Percentiles rank a stretch among this genome's conserved stretches.
These are phyloP conservation scores for Petunia secreta DNA, from an alignment of 257 asterid species.

Conservation along the genomic window DNA sequence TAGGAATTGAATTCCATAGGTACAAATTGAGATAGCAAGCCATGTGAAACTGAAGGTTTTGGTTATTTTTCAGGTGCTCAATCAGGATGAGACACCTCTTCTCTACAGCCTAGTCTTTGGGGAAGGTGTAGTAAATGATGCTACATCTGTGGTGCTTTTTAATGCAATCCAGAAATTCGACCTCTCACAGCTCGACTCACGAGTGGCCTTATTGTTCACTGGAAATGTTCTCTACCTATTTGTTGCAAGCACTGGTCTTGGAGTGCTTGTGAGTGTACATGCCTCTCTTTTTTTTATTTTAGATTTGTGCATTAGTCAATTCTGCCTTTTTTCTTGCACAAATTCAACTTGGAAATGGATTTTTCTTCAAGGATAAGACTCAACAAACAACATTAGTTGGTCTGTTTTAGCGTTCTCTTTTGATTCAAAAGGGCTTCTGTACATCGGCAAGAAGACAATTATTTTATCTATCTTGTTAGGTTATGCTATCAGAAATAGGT, in stretches of 20 bases:
- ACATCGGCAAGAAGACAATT: no score
- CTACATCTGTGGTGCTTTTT: slow-evolving; percentile 75
- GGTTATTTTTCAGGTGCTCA: slow-evolving; percentile 58
- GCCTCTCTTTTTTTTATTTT: slow-evolving; percentile 8
- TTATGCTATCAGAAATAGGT: no score
- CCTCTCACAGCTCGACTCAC: slow-evolving; percentile 46
- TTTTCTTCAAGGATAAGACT: no score
- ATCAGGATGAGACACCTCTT: slow-evolving; percentile 73
- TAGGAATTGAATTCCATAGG: neutral
- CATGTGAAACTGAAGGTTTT: neutral
- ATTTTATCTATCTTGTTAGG: no score
- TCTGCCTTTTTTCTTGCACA: neutral
- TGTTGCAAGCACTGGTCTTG: slow-evolving; percentile 64
- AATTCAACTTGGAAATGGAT: no score
- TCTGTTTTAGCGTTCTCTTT: no score
- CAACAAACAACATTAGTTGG: no score
- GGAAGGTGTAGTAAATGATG: slow-evolving; percentile 88
- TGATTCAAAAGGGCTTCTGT: no score
- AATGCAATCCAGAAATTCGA: slow-evolving; percentile 75
- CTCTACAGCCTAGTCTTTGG: slow-evolving; percentile 78
- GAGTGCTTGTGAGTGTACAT: slow-evolving; percentile 54
- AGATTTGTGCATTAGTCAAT: neutral
- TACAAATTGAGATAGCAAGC: neutral
- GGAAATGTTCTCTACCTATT: slow-evolving; percentile 56
- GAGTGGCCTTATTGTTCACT: slow-evolving; percentile 45